These are phyloP conservation scores for Encephalitozoon cuniculi DNA, from an alignment of 371 early-diverging fungal genomes.

Conservation along the genomic window DNA sequence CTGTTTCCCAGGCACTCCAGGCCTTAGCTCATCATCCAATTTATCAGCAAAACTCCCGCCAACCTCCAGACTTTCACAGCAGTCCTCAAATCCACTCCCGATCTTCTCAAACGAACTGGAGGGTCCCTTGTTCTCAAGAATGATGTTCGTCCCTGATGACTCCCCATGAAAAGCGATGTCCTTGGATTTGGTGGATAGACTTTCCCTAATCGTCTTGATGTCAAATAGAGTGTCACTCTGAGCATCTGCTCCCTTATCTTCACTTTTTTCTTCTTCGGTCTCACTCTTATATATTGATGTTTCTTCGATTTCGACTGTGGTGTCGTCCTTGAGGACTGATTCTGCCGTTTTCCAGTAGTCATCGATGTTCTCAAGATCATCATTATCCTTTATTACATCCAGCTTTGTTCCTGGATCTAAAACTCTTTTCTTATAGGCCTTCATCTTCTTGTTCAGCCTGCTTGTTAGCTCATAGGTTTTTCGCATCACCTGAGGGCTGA, in stretches of 20 bases:
- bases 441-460: constrained; percentile 15
- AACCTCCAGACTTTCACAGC: background rate
- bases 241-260: background rate
- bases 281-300: constrained; percentile 1
- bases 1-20: background rate
- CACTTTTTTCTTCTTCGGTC: background rate
- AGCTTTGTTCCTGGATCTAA: constrained; percentile 26
- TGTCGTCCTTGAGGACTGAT: constrained; percentile 28
- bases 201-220: constrained; percentile 35
- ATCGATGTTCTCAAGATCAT: constrained; percentile 54
- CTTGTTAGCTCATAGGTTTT: constrained; percentile 43
- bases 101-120: background rate
- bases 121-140: background rate
- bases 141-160: background rate
- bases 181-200: background rate
- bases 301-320: background rate
- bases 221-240: constrained; percentile 44
- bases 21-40: too few species aligned
- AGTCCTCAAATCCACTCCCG: background rate
- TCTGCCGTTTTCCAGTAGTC: constrained; percentile 50
- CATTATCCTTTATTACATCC: constrained; percentile 42
- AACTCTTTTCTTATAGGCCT: constrained; percentile 27
- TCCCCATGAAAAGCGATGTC: background rate
- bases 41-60: background rate
- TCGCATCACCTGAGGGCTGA: constrained; percentile 24